Conservation (phyloP, 2,329 filamentous ascomycete genomes). For the Neofusicoccum cordaticola region DNA sequence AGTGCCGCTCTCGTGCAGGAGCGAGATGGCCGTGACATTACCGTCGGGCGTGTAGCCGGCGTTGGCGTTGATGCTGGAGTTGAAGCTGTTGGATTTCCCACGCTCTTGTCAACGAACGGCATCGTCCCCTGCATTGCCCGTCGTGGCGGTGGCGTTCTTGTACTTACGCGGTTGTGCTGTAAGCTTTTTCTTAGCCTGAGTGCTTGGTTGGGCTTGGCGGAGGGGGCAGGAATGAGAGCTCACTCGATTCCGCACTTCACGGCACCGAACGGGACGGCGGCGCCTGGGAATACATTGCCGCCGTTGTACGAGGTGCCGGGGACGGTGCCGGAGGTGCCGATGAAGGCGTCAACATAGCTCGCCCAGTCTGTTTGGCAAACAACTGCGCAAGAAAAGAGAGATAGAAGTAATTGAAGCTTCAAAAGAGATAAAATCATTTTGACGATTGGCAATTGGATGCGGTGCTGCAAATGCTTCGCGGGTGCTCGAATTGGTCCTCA, state of each 20-base stretch:
- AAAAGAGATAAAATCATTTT: not conserved
- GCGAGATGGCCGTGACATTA: conserved; percentile 33
- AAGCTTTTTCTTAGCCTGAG: not conserved
- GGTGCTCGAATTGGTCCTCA: no score
- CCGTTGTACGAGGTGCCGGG: conserved; percentile 44
- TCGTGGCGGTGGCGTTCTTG: not conserved
- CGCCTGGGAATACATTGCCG: conserved; percentile 35
- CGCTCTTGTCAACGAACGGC: not conserved
- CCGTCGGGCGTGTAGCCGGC: conserved; percentile 39
- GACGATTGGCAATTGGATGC: not conserved
- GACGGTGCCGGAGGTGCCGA: conserved; percentile 48
- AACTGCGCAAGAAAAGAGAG: not conserved
- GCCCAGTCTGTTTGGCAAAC: conserved; percentile 31
- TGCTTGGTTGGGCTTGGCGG: not conserved
- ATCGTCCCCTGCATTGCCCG: no score
- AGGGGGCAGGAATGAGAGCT: conserved; percentile 20
- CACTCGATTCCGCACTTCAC: conserved; percentile 34
- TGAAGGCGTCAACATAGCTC: conserved; percentile 50
- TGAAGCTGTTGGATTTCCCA: not conserved
- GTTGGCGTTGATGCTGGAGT: conserved; percentile 22
- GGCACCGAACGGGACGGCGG: conserved; percentile 32
- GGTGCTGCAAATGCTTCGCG: not conserved
- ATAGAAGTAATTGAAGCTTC: not conserved
- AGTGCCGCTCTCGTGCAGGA: conserved; percentile 46
- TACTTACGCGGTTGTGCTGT: conserved; percentile 10